These are phyloP conservation scores for Tolypocladium endophyticum DNA, from an alignment of 2,329 filamentous ascomycete genomes.

Conservation along the genomic window DNA sequence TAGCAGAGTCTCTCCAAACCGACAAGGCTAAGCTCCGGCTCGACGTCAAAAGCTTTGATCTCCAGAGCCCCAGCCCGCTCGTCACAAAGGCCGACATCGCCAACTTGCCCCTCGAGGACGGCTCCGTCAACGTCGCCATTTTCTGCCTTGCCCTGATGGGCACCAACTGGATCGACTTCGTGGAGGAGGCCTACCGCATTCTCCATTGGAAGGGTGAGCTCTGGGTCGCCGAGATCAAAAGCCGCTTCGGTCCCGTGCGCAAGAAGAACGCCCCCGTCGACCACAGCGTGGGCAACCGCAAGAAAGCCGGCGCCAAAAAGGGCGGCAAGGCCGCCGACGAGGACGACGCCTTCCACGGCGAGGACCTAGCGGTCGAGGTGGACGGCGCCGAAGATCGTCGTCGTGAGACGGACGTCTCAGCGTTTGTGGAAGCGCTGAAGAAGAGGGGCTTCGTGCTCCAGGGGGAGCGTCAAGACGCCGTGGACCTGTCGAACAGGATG, in stretches of 20 bases:
- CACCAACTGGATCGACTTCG: constrained; percentile 94
- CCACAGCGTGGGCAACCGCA: constrained; percentile 63
- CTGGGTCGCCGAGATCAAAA: constrained; percentile 96
- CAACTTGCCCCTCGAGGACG: constrained; percentile 64
- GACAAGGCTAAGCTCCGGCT: constrained; percentile 59
- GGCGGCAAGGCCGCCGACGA: constrained; percentile 36
- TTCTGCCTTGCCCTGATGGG: constrained; percentile 98
- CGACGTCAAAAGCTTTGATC: constrained; percentile 73
- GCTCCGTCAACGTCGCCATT: constrained; percentile 73
- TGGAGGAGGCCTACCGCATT: constrained; percentile 90
- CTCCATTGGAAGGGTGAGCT: constrained; percentile 91
- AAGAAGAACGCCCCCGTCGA: constrained; percentile 36
- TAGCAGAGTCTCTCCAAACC: constrained; percentile 58
- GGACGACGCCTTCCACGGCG: constrained; percentile 37
- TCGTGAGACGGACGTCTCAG: constrained; percentile 73
- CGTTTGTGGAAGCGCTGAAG: constrained; percentile 74
- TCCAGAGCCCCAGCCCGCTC: constrained; percentile 64
- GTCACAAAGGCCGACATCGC: constrained; percentile 88
- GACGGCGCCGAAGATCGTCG: constrained; percentile 54
- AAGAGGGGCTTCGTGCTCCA: constrained; percentile 79
- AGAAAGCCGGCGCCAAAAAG: constrained; percentile 37
- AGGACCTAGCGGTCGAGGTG: constrained; percentile 57
- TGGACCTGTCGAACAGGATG: constrained; percentile 91
- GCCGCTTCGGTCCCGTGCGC: constrained; percentile 52
- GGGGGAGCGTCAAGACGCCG: constrained; percentile 44